phyloP scores from a whole-genome alignment of 345 rosid genomes.

The Zanthoxylum bungeanum region DNA sequence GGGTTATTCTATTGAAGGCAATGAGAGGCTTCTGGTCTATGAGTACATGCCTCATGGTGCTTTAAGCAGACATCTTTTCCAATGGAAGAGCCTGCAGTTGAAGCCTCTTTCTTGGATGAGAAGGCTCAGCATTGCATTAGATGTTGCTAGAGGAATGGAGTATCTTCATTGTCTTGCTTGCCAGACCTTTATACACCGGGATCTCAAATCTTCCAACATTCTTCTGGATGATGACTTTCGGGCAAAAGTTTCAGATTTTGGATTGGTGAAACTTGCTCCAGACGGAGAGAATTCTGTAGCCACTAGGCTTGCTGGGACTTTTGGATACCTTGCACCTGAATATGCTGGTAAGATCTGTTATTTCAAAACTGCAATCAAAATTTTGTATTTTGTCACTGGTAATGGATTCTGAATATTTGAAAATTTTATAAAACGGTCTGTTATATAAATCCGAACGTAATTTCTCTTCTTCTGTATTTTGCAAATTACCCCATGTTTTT shows the following conservation, averaged over 20 bases:
- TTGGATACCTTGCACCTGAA: conserved; percentile 65
- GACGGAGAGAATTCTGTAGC: conserved; percentile 46
- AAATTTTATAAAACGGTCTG: background rate
- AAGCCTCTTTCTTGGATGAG: conserved; percentile 48
- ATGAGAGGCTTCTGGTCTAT: conserved; percentile 50
- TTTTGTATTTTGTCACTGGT: background rate
- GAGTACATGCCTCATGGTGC: conserved; percentile 56
- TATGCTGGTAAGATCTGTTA: conserved; percentile 44
- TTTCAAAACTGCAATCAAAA: background rate
- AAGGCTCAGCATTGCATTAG: conserved; percentile 46
- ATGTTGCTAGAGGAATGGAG: conserved; percentile 59
- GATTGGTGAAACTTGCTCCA: conserved; percentile 51
- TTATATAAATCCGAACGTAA: background rate
- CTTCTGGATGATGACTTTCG: conserved; percentile 45
- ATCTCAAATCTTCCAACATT: conserved; percentile 58
- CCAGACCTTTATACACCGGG: conserved; percentile 52
- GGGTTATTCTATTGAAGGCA: conserved; percentile 40
- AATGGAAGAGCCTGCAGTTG: conserved; percentile 31
- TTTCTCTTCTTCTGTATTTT: background rate
- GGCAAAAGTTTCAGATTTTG: conserved; percentile 59
- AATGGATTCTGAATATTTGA: background rate
- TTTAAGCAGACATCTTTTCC: conserved; percentile 48
- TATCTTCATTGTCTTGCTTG: conserved; percentile 50
- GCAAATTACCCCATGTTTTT: background rate
- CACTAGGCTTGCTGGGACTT: conserved; percentile 55